phyloP scores from a whole-genome alignment of 1,284 basidiomycete species.

The Flammula alnicola region DNA sequence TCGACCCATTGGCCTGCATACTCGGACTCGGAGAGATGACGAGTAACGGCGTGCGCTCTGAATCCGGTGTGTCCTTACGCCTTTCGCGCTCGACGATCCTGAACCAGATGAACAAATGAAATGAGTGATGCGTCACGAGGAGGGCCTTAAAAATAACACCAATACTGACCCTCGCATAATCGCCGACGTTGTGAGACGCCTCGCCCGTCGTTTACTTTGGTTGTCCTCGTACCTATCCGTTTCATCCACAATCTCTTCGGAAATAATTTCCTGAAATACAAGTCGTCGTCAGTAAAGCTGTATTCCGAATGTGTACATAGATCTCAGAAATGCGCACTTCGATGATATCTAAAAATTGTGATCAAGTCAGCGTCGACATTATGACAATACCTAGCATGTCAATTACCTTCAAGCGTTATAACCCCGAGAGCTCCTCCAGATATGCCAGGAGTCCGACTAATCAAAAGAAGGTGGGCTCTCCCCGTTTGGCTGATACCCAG shows the following conservation, averaged over 20 bases:
- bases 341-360: conserved; percentile 60
- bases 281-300: neutral
- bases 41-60: conserved; percentile 18
- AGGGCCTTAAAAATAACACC: conserved; percentile 1
- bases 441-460: conserved; percentile 83
- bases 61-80: conserved; percentile 12
- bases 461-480: conserved; percentile 88
- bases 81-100: conserved; percentile 26
- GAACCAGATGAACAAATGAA: neutral
- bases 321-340: conserved; percentile 50
- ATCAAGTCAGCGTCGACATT: neutral
- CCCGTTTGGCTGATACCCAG: conserved; percentile 81
- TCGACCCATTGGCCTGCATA: neutral
- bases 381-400: neutral
- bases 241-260: conserved; percentile 90
- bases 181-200: conserved; percentile 71
- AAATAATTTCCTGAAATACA: conserved; percentile 74
- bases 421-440: conserved; percentile 85
- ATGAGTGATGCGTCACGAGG: neutral
- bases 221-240: conserved; percentile 90
- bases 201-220: conserved; percentile 73
- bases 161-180: conserved; percentile 78
- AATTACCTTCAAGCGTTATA: conserved; percentile 75
- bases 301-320: neutral
- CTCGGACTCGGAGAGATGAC: neutral